A percentile compares a stretch with the other conserved stretches of the same genome.
Evolutionary conservation across 2,329 filamentous ascomycete genomes (phyloP).

Genomic region (Aspergillus tamarii): DNA sequence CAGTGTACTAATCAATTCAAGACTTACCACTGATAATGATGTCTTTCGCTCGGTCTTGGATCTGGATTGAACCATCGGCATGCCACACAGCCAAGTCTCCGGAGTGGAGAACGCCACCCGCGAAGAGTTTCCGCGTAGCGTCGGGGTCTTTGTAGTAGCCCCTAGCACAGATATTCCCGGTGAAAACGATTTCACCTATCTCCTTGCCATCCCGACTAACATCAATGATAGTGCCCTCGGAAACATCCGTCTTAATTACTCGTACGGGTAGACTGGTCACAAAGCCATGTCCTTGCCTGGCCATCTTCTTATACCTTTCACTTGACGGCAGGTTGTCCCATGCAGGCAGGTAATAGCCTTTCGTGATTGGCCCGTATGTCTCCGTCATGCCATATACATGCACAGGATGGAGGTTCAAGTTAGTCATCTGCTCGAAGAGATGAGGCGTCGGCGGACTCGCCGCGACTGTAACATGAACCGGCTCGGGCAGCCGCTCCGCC

Average conservation of each 20-base stretch:
- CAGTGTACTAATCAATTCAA: neutral
- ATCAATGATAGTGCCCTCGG: constrained; percentile 67
- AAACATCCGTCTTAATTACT: constrained; percentile 77
- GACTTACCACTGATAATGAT: constrained; percentile 89
- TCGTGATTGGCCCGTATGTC: constrained; percentile 95
- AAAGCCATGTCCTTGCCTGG: constrained; percentile 90
- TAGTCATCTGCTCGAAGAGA: constrained; percentile 90
- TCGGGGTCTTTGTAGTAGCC: constrained; percentile 90
- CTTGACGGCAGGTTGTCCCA: constrained; percentile 76
- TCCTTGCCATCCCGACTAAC: constrained; percentile 72
- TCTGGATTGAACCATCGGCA: constrained; percentile 85
- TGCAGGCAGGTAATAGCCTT: constrained; percentile 81
- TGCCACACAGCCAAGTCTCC: constrained; percentile 95
- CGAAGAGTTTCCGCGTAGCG: constrained; percentile 84
- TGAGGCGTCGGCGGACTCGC: constrained; percentile 87
- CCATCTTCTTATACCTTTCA: constrained; percentile 88
- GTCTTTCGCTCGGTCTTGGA: constrained; percentile 91
- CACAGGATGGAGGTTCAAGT: constrained; percentile 82
- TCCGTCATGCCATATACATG: constrained; percentile 89
- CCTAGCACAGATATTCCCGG: constrained; percentile 87
- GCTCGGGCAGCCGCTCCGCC: constrained; percentile 68
- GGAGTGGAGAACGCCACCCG: constrained; percentile 82
- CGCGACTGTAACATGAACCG: constrained; percentile 87
- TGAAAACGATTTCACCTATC: constrained; percentile 82
- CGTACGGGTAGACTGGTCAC: constrained; percentile 79